Percentiles rank a stretch among this genome's conserved stretches.
Conservation (phyloP, 1,139 yeast species). For the Meyerozyma carpophila region DNA sequence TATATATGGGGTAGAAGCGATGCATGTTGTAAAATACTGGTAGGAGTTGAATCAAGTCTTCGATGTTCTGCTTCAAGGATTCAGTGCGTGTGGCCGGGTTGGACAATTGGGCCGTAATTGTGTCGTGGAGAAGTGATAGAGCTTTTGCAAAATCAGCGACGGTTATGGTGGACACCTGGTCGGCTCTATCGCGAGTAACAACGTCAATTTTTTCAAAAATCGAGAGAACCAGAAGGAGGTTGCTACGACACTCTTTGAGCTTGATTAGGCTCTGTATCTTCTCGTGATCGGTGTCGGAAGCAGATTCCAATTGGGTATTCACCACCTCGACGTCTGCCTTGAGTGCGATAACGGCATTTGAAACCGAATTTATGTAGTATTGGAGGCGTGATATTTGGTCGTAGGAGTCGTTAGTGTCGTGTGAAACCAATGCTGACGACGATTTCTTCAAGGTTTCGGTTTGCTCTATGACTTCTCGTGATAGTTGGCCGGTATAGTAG, state of each 20-base stretch:
- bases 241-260: background rate
- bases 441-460: constrained; percentile 39
- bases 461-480: constrained; percentile 44
- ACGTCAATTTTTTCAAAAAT: background rate
- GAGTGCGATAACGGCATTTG: constrained; percentile 51
- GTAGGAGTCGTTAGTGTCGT: constrained; percentile 5
- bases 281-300: constrained; percentile 16
- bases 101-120: background rate
- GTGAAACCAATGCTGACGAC: constrained; percentile 28
- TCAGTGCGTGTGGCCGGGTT: background rate
- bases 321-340: constrained; percentile 48
- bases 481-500: constrained; percentile 53
- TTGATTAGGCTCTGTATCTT: constrained; percentile 14
- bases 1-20: constrained; percentile 43
- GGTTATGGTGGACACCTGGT: background rate
- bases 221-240: background rate
- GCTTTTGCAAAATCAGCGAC: background rate
- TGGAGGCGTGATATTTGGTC: constrained; percentile 46
- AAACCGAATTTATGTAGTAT: constrained; percentile 56
- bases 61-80: constrained; percentile 31
- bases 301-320: constrained; percentile 27
- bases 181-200: background rate
- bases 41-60: constrained; percentile 39
- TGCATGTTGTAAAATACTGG: constrained; percentile 50
- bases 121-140: background rate